Conservation (phyloP, 371 early-diverging fungal genomes). For the Circinella minor region DNA sequence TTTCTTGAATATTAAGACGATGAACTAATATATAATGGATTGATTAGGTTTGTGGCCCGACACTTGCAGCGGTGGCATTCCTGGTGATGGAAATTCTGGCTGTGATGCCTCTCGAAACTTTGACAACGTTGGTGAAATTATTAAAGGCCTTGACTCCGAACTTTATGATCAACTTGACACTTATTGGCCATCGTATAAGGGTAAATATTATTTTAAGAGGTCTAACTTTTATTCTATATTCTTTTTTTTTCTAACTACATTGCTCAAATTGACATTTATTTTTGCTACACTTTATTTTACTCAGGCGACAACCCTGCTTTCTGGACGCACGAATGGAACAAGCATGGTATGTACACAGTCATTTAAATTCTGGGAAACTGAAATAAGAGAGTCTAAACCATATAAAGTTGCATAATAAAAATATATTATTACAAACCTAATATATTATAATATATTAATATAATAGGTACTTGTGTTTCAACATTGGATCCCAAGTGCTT, state of each 20-base stretch:
- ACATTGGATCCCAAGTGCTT: slow-evolving; percentile 69
- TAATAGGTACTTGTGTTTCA: slow-evolving; percentile 65
- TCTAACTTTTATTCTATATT: too few relatives aligned
- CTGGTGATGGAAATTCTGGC: slow-evolving; percentile 58
- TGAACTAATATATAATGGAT: too few relatives aligned
- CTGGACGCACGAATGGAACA: slow-evolving; percentile 82
- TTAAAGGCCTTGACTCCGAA: slow-evolving; percentile 34
- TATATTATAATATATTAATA: too few relatives aligned
- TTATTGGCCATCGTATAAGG: slow-evolving; percentile 79
- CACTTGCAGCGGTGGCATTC: slow-evolving; percentile 62
- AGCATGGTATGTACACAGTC: slow-evolving; percentile 61
- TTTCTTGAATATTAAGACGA: too few relatives aligned
- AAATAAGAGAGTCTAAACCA: too few relatives aligned
- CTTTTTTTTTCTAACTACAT: too few relatives aligned
- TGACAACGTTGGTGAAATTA: slow-evolving; percentile 50
- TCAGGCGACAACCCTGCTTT: slow-evolving; percentile 49
- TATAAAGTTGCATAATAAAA: too few relatives aligned
- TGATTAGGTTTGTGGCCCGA: slow-evolving; percentile 75
- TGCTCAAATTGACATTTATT: too few relatives aligned
- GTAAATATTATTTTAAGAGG: slow-evolving; percentile 25
- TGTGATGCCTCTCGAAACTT: slow-evolving; percentile 69
- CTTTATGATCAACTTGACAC: slow-evolving; percentile 64
- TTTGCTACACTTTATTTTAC: too few relatives aligned
- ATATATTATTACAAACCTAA: too few relatives aligned
- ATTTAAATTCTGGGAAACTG: too few relatives aligned